Percentiles rank a stretch among this genome's conserved stretches.
Evolutionary conservation across 2,329 filamentous ascomycete genomes (phyloP).

Genomic region (Fonsecaea monophora): DNA sequence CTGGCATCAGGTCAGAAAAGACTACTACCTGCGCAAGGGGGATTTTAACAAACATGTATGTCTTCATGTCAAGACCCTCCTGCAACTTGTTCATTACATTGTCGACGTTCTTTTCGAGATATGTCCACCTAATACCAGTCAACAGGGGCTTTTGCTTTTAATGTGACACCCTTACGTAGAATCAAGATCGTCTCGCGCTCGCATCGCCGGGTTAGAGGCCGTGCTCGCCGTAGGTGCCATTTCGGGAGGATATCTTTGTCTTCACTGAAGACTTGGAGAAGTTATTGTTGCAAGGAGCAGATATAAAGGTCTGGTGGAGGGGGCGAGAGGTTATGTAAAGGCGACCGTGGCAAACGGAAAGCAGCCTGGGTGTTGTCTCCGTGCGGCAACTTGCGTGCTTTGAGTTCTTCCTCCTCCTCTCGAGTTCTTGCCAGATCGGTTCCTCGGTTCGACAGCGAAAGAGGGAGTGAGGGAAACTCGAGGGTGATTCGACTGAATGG

Average conservation of each 20-base stretch:
- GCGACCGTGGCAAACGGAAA: background rate
- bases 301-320: background rate
- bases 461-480: background rate
- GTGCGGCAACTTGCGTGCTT: background rate
- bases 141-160: background rate
- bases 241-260: background rate
- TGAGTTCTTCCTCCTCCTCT: background rate
- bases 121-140: conserved; percentile 72
- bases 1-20: conserved; percentile 48
- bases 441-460: background rate
- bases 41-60: conserved; percentile 59
- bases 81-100: conserved; percentile 93
- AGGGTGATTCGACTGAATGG: background rate
- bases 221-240: conserved; percentile 17
- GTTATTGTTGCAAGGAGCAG: background rate
- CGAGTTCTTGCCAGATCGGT: background rate
- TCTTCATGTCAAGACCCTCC: conserved; percentile 91
- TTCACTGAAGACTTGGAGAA: background rate
- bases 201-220: conserved; percentile 34
- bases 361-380: background rate
- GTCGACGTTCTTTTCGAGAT: conserved; percentile 84
- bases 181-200: conserved; percentile 59
- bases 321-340: background rate
- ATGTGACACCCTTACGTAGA: conserved; percentile 60
- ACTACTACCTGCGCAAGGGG: conserved; percentile 16